Evolutionary conservation across 2,329 filamentous ascomycete genomes (phyloP).

Genomic region (Trichophyton mentagrophytes): DNA sequence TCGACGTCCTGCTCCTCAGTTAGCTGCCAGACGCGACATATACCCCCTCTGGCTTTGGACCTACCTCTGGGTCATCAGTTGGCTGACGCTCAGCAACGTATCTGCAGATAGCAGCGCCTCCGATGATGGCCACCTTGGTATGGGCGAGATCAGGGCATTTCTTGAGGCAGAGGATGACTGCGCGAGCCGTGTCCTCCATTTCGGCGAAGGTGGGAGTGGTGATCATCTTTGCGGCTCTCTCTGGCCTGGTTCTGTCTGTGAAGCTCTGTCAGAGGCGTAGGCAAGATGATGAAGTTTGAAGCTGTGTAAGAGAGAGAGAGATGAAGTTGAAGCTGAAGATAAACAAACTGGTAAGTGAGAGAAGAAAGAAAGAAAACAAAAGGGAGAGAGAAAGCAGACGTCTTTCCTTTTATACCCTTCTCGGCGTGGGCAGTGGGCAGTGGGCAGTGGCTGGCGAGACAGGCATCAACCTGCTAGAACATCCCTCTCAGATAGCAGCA

Average conservation of each 20-base stretch:
- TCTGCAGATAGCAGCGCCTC: conserved; percentile 3
- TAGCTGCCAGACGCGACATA: neutral
- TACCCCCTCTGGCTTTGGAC: neutral
- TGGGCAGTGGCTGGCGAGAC: neutral
- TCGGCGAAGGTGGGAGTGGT: conserved; percentile 6
- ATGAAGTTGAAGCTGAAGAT: neutral
- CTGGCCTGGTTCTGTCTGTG: neutral
- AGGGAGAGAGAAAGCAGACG: neutral
- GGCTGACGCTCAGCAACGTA: neutral
- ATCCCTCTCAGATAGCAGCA: no score
- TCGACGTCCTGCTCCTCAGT: conserved; percentile 6
- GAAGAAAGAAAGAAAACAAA: neutral
- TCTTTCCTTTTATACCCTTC: neutral
- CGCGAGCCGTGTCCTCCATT: conserved; percentile 7
- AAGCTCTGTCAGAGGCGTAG: neutral
- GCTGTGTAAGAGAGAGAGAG: neutral
- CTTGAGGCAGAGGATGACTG: conserved; percentile 6
- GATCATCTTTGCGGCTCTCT: neutral
- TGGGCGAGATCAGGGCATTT: conserved; percentile 1
- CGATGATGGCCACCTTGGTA: conserved; percentile 8
- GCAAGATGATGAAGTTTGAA: neutral
- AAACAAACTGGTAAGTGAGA: neutral
- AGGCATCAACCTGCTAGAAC: neutral
- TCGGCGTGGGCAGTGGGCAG: neutral
- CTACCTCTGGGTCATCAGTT: neutral